A percentile compares a stretch with the other conserved stretches of the same genome.
These are phyloP conservation scores for Setaria viridis DNA, from an alignment of 202 grass and related monocot genomes.

Conservation along the genomic window DNA sequence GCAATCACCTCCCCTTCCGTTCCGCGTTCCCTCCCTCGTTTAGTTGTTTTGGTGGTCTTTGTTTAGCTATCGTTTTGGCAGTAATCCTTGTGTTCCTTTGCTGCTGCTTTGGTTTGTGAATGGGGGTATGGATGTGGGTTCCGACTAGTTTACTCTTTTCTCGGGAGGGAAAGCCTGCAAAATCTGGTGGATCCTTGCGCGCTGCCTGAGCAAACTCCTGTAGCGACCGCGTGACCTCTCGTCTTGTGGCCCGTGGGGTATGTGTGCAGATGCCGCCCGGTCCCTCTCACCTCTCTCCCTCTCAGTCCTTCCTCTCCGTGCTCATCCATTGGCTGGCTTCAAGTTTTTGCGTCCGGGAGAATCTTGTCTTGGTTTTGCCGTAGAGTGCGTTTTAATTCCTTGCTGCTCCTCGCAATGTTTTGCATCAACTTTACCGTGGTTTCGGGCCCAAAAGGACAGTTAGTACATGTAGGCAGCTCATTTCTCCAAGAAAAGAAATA, in stretches of 20 bases:
- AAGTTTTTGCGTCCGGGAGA: neutral
- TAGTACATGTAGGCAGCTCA: constrained; percentile 39
- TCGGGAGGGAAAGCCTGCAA: constrained; percentile 28
- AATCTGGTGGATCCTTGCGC: constrained; percentile 42
- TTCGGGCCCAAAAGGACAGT: constrained; percentile 35
- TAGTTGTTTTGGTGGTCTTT: neutral
- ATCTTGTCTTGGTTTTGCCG: constrained; percentile 39
- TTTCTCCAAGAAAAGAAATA: constrained; percentile 22
- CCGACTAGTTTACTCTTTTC: constrained; percentile 39
- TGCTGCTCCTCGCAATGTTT: neutral
- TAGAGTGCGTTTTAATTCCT: constrained; percentile 15
- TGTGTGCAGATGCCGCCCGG: neutral
- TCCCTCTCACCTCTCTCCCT: too few species aligned
- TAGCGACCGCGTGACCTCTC: constrained; percentile 5
- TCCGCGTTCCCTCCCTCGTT: neutral
- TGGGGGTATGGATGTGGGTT: neutral
- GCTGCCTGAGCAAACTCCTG: constrained; percentile 28
- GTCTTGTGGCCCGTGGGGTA: neutral
- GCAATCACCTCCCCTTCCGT: too few species aligned
- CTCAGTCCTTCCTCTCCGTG: neutral
- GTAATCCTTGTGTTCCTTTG: neutral
- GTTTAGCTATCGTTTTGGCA: neutral
- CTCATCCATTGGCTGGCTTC: neutral
- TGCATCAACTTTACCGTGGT: constrained; percentile 27
- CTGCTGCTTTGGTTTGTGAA: neutral